Evolutionary conservation across 257 asterid genomes (phyloP).

Genomic region (Salvia rosmarinus): DNA sequence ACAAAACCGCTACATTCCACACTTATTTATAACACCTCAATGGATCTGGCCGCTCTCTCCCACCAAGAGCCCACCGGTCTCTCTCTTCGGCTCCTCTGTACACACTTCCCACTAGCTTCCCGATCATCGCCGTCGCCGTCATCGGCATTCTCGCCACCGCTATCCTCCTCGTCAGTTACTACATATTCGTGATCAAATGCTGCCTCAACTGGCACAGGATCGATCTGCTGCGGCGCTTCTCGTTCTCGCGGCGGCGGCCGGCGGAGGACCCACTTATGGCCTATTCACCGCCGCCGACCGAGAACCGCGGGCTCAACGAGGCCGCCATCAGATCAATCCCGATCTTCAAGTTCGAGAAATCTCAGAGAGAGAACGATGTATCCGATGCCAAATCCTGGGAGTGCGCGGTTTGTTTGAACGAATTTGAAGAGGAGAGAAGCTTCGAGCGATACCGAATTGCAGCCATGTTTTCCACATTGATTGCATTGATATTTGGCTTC

Average conservation of each 20-base stretch:
- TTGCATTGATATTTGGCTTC: conserved; percentile 94
- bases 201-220: conserved; percentile 85
- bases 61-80: conserved; percentile 36
- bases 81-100: conserved; percentile 35
- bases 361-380: not conserved
- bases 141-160: conserved; percentile 85
- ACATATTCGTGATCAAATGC: conserved; percentile 85
- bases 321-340: conserved; percentile 74
- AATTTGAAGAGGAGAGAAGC: conserved; percentile 65
- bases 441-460: conserved; percentile 71
- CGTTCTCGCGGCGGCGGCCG: conserved; percentile 53
- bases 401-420: conserved; percentile 83
- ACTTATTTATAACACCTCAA: conserved; percentile 19
- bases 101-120: conserved; percentile 64
- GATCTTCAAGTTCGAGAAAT: conserved; percentile 50
- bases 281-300: conserved; percentile 47
- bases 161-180: conserved; percentile 80
- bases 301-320: conserved; percentile 65
- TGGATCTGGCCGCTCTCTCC: conserved; percentile 49
- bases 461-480: conserved; percentile 77
- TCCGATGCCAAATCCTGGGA: conserved; percentile 32
- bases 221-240: conserved; percentile 62
- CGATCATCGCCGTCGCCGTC: conserved; percentile 82
- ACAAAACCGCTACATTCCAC: conserved; percentile 1
- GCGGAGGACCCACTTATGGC: no score